Conservation (phyloP, 805 yeast species). For the Lipomyces anomalus region DNA sequence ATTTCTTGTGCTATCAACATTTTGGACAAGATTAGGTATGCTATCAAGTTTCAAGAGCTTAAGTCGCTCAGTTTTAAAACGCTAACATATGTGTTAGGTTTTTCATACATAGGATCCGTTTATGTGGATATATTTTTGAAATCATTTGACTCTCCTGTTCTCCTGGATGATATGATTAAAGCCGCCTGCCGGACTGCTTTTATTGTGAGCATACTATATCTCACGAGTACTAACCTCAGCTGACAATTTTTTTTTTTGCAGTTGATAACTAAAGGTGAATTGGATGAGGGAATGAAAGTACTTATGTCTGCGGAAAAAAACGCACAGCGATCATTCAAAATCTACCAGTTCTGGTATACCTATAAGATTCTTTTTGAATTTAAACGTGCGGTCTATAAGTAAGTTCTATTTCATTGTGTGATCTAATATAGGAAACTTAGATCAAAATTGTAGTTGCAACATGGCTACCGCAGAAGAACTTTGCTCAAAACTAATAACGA, state of each 20-base stretch:
- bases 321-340: constrained; percentile 3
- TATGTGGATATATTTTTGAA: constrained; percentile 5
- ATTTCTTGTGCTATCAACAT: constrained; percentile 6
- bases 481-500: neutral
- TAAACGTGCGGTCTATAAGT: constrained; percentile 9
- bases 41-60: too few species aligned
- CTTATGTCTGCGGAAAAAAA: neutral
- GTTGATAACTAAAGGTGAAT: constrained; percentile 3
- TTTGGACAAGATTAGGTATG: constrained; percentile 14
- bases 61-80: neutral
- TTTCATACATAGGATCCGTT: constrained; percentile 2
- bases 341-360: constrained; percentile 8
- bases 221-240: neutral
- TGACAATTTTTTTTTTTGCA: neutral
- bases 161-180: constrained; percentile 7
- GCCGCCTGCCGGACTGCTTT: constrained; percentile 12
- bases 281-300: constrained; percentile 1
- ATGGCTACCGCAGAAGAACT: constrained; percentile 1
- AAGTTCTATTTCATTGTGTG: neutral
- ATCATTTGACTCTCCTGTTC: neutral
- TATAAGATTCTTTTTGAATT: constrained; percentile 7
- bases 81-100: constrained; percentile 3
- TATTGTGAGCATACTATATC: neutral
- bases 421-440: neutral
- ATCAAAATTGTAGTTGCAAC: constrained; percentile 2